Base-by-base conservation (phyloP, 805 yeast species). In the Ogataea angusta region DNA sequence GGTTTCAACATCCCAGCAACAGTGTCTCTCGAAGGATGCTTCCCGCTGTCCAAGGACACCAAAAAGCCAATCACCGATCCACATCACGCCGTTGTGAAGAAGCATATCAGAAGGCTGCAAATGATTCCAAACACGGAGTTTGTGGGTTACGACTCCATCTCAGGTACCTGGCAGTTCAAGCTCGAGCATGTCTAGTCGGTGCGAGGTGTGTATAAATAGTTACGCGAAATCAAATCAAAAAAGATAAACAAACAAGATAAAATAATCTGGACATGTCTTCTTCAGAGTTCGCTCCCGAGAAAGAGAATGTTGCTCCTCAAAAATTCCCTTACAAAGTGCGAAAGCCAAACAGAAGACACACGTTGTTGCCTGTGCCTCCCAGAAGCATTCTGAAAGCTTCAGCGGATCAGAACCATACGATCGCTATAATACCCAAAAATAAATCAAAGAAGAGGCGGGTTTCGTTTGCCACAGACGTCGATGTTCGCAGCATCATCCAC, bases 1-100 rank as follows among this genome's bases (percentile, higher is more conserved):
- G 98, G 96, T 0, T 70, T 93, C 45, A 91, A 91, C 56, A 72
- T 85, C 23, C 81, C 84, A 5, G 85, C 85, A 6, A 73, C 74
- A 45, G 76, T 89, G 31, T 78, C 91, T 2, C 63, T 89, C 38
- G 86, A 83, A 51, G 81, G 83, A 10, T 85, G 95, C 57, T 90
- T 76, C 63, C 96, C 97, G 16, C 62, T 75, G n/a, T 71, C 82
- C 35, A 82, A 76, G 54, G 84, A 81, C 45, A 82, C 85, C 15
- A 77, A 80, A 50, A 69, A 79, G 55, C 82, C 85, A 5, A 77
- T 93, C 43, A 79, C 78, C 41, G 96, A 91, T 58, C 82, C 86
- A 3, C 76, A 79, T 40, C 90, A 82, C 56, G 85, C 84, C 5
- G 61, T 82, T 15, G 82, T 85, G 28, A 75, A 72, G 52, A 76